Conservation (phyloP, 305 asterid species). For the Coffea humblotiana region DNA sequence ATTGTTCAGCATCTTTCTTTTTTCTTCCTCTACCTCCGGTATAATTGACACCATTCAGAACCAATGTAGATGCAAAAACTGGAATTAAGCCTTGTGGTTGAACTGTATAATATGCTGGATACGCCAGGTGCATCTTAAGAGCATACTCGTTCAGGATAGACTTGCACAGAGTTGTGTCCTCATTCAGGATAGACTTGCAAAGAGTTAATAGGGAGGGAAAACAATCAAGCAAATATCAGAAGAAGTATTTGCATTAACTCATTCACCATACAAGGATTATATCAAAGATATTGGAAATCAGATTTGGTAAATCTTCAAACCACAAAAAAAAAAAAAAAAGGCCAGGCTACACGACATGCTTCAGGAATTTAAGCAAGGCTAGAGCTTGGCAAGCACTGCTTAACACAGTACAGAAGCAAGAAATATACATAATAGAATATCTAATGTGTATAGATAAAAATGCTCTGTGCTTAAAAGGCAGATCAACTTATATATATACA, state of each 20-base stretch:
- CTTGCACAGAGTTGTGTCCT: slow-evolving; percentile 56
- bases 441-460: neutral
- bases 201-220: neutral
- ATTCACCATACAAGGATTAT: neutral
- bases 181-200: slow-evolving; percentile 2
- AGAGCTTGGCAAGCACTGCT: neutral
- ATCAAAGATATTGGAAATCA: neutral
- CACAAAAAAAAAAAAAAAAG: too few relatives aligned
- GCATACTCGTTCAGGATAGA: slow-evolving; percentile 51
- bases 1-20: slow-evolving; percentile 70
- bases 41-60: slow-evolving; percentile 42
- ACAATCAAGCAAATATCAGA: neutral
- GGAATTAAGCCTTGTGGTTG: slow-evolving; percentile 31
- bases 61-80: slow-evolving; percentile 39
- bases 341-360: neutral
- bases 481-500: neutral
- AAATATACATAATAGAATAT: neutral
- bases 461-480: too few relatives aligned
- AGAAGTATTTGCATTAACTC: neutral
- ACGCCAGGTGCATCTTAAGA: slow-evolving; percentile 31
- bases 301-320: neutral
- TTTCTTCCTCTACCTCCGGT: slow-evolving; percentile 47
- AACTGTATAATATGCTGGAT: slow-evolving; percentile 42
- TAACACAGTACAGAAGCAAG: neutral
- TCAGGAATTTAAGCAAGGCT: neutral